Percentiles rank a stretch among this genome's conserved stretches.
phyloP scores from a whole-genome alignment of 441 rosid genomes.

The Hura crepitans region DNA sequence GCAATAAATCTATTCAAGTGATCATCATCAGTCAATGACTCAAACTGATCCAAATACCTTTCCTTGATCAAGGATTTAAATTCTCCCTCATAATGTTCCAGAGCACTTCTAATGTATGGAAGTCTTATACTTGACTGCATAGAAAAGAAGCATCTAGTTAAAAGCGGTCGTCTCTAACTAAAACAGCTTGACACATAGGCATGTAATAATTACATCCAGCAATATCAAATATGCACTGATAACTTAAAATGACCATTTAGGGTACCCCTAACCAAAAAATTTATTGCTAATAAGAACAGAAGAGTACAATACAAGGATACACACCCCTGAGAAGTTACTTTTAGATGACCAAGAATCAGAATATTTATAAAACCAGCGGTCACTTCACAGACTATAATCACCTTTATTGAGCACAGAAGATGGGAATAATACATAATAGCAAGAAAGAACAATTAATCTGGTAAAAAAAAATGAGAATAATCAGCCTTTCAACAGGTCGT shows the following conservation, averaged over 20 bases:
- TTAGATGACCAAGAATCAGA: background rate
- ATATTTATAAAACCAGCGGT: background rate
- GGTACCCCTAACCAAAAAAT: background rate
- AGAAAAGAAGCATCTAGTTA: slow-evolving; percentile 27
- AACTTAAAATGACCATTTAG: background rate
- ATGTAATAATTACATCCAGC: background rate
- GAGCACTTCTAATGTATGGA: slow-evolving; percentile 72
- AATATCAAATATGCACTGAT: background rate
- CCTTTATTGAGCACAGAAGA: background rate
- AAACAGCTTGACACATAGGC: background rate
- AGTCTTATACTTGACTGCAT: slow-evolving; percentile 85
- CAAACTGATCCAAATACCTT: slow-evolving; percentile 57
- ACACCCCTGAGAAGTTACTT: background rate
- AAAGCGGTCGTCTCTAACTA: background rate
- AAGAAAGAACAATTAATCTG: background rate
- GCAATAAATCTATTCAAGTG: slow-evolving; percentile 75
- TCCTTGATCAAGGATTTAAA: slow-evolving; percentile 66
- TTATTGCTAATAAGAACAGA: slow-evolving; percentile 5
- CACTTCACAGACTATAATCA: background rate
- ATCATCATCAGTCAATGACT: slow-evolving; percentile 56
- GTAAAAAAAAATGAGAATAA: slow-evolving; percentile 1
- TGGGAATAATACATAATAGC: background rate
- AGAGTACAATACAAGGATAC: background rate
- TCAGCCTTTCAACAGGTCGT: slow-evolving; percentile 3
- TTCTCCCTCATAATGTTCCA: slow-evolving; percentile 59